A percentile compares a stretch with the other conserved stretches of the same genome.
Evolutionary conservation across 805 yeast species (phyloP).

Genomic region (Starmerella kuoi): DNA sequence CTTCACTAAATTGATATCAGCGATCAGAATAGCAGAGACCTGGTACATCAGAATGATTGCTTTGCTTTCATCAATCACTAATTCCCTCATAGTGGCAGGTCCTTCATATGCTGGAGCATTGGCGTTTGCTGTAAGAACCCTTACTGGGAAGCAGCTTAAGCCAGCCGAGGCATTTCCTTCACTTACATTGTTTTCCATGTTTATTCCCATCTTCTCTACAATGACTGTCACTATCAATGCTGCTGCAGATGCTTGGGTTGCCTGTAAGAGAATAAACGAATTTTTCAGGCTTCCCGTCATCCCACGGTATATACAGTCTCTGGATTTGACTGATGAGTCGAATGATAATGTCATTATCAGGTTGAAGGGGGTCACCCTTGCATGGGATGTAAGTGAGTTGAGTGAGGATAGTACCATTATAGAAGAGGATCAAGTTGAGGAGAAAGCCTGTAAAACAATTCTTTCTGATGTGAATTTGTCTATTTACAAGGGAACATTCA

Average conservation of each 20-base stretch:
- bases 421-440: background rate
- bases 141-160: background rate
- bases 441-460: background rate
- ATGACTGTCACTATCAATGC: constrained; percentile 36
- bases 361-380: background rate
- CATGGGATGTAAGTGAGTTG: background rate
- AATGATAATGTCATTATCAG: background rate
- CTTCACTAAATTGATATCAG: constrained; percentile 39
- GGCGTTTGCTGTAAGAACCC: constrained; percentile 6
- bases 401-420: too few species aligned
- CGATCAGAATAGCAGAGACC: constrained; percentile 7
- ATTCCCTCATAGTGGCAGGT: background rate
- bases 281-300: constrained; percentile 9
- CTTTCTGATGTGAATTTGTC: constrained; percentile 39
- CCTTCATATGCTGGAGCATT: constrained; percentile 12
- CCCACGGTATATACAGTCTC: background rate
- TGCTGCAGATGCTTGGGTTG: constrained; percentile 32
- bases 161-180: constrained; percentile 12
- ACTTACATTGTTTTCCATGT: constrained; percentile 5
- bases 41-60: constrained; percentile 26
- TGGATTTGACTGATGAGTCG: background rate
- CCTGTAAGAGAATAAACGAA: constrained; percentile 14
- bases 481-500: constrained; percentile 51
- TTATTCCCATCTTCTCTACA: constrained; percentile 1
- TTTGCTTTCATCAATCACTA: background rate